Conservation (phyloP, 345 rosid genomes). For the Triadica sebifera region DNA sequence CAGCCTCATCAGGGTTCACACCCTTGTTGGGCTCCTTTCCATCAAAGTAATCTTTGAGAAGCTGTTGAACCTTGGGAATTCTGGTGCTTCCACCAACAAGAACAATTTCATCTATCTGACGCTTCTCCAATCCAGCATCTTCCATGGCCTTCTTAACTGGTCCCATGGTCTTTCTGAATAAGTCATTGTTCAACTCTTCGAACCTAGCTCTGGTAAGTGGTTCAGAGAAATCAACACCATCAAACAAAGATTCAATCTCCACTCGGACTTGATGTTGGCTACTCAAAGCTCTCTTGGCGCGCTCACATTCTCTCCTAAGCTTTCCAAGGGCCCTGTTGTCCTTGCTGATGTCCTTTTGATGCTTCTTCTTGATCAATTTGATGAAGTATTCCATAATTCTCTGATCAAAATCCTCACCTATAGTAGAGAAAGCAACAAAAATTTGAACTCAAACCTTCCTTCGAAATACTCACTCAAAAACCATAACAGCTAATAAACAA, state of each 20-base stretch:
- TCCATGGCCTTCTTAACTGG: slow-evolving; percentile 36
- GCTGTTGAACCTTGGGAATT: slow-evolving; percentile 34
- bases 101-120: slow-evolving; percentile 29
- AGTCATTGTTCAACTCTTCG: slow-evolving; percentile 31
- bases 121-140: slow-evolving; percentile 28
- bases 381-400: slow-evolving; percentile 35
- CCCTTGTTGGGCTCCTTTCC: slow-evolving; percentile 33
- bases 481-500: neutral
- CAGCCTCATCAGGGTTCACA: slow-evolving; percentile 37
- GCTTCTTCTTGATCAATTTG: slow-evolving; percentile 33
- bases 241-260: slow-evolving; percentile 33
- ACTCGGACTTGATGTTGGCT: slow-evolving; percentile 29
- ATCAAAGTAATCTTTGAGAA: slow-evolving; percentile 29
- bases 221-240: slow-evolving; percentile 30
- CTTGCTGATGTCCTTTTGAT: slow-evolving; percentile 31
- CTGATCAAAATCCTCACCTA: slow-evolving; percentile 36
- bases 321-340: slow-evolving; percentile 35
- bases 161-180: slow-evolving; percentile 33
- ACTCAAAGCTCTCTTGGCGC: slow-evolving; percentile 33
- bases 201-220: slow-evolving; percentile 30
- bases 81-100: slow-evolving; percentile 39
- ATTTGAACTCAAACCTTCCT: too few species aligned
- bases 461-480: neutral
- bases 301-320: slow-evolving; percentile 31
- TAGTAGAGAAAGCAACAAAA: neutral